Conservation (phyloP, 2,329 filamentous ascomycete genomes). For the Penicillium frequentans region DNA sequence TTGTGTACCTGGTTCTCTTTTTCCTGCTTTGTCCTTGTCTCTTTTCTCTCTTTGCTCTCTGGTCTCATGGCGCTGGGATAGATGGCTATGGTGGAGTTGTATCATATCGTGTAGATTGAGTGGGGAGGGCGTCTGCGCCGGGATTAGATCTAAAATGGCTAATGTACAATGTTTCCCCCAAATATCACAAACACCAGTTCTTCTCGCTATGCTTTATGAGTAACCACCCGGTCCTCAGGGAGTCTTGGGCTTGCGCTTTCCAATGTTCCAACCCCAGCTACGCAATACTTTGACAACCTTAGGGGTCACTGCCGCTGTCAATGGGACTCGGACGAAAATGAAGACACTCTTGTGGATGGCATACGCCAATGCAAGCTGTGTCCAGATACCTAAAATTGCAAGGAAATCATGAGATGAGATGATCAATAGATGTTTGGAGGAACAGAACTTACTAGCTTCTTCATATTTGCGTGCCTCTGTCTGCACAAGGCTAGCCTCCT, state of each 20-base stretch:
- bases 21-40: neutral
- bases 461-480: conserved; percentile 63
- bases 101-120: conserved; percentile 23
- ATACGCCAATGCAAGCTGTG: conserved; percentile 89
- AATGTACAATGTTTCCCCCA: conserved; percentile 31
- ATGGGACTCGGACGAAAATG: conserved; percentile 90
- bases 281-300: conserved; percentile 90
- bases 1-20: neutral
- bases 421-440: neutral
- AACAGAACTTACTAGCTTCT: conserved; percentile 67
- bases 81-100: conserved; percentile 7
- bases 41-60: conserved; percentile 2
- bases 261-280: conserved; percentile 92
- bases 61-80: conserved; percentile 11
- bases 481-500: conserved; percentile 53
- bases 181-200: conserved; percentile 7
- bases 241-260: conserved; percentile 62
- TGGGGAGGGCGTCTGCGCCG: conserved; percentile 20
- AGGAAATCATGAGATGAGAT: neutral
- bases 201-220: conserved; percentile 24
- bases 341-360: conserved; percentile 91
- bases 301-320: conserved; percentile 86
- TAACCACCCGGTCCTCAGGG: conserved; percentile 17
- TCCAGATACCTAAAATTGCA: conserved; percentile 61
- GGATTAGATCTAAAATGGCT: conserved; percentile 33